A percentile compares a stretch with the other conserved stretches of the same genome.
phyloP scores from a whole-genome alignment of 2,329 filamentous ascomycete genomes.

The Aaosphaeria arxii region DNA sequence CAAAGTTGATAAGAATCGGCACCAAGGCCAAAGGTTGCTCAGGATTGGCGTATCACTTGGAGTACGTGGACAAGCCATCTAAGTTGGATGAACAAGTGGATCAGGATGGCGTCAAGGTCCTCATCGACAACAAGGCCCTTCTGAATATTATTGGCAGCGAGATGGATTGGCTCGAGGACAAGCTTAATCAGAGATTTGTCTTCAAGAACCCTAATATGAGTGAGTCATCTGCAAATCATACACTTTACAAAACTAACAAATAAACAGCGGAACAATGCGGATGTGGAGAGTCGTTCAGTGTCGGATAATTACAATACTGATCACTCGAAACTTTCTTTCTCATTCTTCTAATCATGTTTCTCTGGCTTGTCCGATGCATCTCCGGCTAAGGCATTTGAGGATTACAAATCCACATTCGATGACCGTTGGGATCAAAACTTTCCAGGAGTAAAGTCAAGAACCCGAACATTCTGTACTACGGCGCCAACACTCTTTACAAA shows the following conservation, averaged over 20 bases:
- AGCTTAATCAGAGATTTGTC: slow-evolving; percentile 85
- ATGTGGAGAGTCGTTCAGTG: slow-evolving; percentile 89
- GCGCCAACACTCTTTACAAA: slow-evolving; percentile 55
- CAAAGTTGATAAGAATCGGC: slow-evolving; percentile 90
- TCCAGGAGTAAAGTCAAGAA: slow-evolving; percentile 60
- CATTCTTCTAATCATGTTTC: slow-evolving; percentile 6
- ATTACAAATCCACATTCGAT: not conserved
- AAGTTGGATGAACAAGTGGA: slow-evolving; percentile 89
- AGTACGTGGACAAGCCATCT: slow-evolving; percentile 90
- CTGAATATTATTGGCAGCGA: slow-evolving; percentile 98
- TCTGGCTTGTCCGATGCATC: slow-evolving; percentile 21
- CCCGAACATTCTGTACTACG: slow-evolving; percentile 53
- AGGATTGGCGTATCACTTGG: slow-evolving; percentile 86
- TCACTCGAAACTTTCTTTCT: slow-evolving; percentile 7
- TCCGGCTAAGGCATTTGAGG: slow-evolving; percentile 7
- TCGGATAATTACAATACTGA: slow-evolving; percentile 33
- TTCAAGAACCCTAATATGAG: slow-evolving; percentile 98
- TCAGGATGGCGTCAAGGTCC: slow-evolving; percentile 91
- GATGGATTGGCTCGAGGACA: slow-evolving; percentile 99
- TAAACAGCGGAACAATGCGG: slow-evolving; percentile 88
- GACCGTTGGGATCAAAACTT: slow-evolving; percentile 41
- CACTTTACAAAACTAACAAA: slow-evolving; percentile 17
- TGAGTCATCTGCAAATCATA: slow-evolving; percentile 52
- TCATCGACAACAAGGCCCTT: slow-evolving; percentile 95
- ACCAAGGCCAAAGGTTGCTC: slow-evolving; percentile 94